Evolutionary conservation across 225 moss, liverwort and hornwort species (phyloP), one percentile per base, ranked within the genome.

Genomic region (Sphagnum contortum): DNA sequence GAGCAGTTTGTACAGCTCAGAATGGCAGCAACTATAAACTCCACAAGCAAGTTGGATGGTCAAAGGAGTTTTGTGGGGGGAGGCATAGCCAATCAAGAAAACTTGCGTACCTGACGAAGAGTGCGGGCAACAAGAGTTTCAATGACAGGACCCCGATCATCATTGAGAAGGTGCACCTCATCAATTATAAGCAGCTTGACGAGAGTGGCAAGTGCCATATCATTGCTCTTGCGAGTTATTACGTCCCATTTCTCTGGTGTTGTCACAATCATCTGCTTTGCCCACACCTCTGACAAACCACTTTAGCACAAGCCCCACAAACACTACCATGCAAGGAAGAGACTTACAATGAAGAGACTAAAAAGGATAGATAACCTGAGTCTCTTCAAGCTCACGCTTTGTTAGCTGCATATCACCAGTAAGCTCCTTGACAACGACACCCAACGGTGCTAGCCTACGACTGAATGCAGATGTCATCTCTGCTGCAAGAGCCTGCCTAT

Each of bases 241-340:
- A 98, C 96, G 71, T 98, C 96, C 96, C 96, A 98, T 64, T 98
- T 98, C 74, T 98, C 96, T 62, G 96, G 96, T 45, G 96, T 98
- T 71, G 96, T 98, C 50, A 98, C 81, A 60, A 98, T 98, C 92
- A 98, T 98, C 94, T 94, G 83, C 56, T 56, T 47, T 12, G 5
- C 3, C 53, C 3, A 12, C 64, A 52, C 52, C 7, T 29, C 29
- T 29, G 29, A 29, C 29, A 29, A 29, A 29, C 29, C 29, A 29
- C 29, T 1, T 29, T 29, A 29, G 29, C 29, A 29, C 29, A 29
- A 0, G 29, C 29, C 29, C 29, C 29, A 29, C 29, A 29, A 29
- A 29, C 29, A 29, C 29, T 29, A 29, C 29, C 29, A 57, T 68
- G 53, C 47, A 67, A 57, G 58, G 45, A 70, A 53, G 12, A 57